Conservation (phyloP, 2,329 filamentous ascomycete species). For the Podosphaera fusca region DNA sequence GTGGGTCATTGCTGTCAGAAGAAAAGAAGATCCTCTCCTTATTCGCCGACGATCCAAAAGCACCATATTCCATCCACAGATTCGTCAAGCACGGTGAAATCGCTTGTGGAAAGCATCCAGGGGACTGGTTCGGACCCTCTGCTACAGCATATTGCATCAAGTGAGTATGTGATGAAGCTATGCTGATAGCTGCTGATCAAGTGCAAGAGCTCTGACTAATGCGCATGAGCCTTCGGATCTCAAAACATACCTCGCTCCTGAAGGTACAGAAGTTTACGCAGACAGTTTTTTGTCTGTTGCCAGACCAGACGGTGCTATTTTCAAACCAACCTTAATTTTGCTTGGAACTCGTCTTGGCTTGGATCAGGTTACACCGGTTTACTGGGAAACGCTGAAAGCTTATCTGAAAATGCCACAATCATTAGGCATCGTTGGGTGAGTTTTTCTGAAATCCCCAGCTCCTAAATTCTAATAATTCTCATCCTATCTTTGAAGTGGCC, state of each 20-base stretch:
- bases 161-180: conserved; percentile 25
- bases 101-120: conserved; percentile 80
- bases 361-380: conserved; percentile 81
- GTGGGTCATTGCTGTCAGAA: conserved; percentile 29
- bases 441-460: not conserved
- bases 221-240: conserved; percentile 37
- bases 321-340: conserved; percentile 69
- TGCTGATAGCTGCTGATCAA: conserved; percentile 4
- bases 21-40: conserved; percentile 53
- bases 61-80: conserved; percentile 83
- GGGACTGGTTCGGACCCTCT: conserved; percentile 97
- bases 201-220: conserved; percentile 46
- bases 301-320: conserved; percentile 36
- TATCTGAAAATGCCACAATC: conserved; percentile 73
- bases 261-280: conserved; percentile 81
- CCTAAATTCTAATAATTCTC: conserved; percentile 1
- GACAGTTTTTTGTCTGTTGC: conserved; percentile 66
- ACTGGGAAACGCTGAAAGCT: conserved; percentile 79
- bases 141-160: conserved; percentile 86
- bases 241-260: conserved; percentile 70
- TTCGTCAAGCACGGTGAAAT: conserved; percentile 76
- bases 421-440: conserved; percentile 82
- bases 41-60: conserved; percentile 69
- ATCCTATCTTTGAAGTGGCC: conserved; percentile 34
- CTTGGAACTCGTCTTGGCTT: conserved; percentile 79